These are phyloP conservation scores for Erythrophleum ivorense DNA, from an alignment of 331 rosid genomes.

Conservation along the genomic window DNA sequence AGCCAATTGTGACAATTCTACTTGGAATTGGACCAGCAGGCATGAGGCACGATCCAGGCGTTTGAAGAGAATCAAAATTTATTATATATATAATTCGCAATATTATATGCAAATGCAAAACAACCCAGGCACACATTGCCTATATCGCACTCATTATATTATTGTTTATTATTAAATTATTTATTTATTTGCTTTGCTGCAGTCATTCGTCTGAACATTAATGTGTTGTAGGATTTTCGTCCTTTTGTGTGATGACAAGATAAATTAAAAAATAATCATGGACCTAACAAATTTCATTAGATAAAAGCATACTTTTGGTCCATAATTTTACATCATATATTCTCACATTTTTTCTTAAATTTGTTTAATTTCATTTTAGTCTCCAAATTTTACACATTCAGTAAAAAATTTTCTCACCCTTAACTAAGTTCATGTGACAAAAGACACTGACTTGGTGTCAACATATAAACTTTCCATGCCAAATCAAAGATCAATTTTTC, in stretches of 20 bases:
- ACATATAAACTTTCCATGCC: too few species aligned
- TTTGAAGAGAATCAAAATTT: background rate
- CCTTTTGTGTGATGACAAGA: background rate
- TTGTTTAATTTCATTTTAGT: too few species aligned
- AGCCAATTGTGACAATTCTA: background rate
- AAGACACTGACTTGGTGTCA: too few species aligned
- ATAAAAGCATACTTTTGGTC: too few species aligned
- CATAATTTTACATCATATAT: too few species aligned
- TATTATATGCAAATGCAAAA: background rate
- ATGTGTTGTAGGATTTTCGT: background rate
- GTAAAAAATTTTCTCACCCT: too few species aligned
- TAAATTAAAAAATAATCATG: background rate
- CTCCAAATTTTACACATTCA: too few species aligned
- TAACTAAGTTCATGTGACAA: too few species aligned
- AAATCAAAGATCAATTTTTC: too few species aligned
- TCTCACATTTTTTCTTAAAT: too few species aligned
- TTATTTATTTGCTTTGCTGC: background rate
- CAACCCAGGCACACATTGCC: background rate
- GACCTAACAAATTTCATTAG: background rate
- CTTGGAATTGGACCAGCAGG: background rate
- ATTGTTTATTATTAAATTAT: background rate
- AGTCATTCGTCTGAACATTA: background rate
- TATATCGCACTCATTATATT: background rate
- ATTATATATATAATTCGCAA: background rate
- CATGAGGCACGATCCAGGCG: slow-evolving; percentile 45